phyloP scores from a whole-genome alignment of 371 early-diverging fungal genomes.

The Homolaphlyctis polyrhiza region DNA sequence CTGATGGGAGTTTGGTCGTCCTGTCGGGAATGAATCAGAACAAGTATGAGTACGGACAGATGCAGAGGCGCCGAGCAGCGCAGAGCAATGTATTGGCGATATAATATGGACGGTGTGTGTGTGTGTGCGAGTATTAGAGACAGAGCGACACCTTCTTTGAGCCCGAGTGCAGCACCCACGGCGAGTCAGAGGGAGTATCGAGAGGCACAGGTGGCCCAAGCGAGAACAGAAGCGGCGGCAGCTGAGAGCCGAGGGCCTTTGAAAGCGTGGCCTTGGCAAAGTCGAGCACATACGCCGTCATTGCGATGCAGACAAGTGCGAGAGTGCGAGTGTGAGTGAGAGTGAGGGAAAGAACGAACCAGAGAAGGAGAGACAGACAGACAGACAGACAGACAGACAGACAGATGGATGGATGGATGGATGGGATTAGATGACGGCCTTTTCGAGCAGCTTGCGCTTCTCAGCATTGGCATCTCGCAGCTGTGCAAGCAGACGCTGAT shows the following conservation, averaged over 20 bases:
- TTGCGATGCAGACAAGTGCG: not conserved
- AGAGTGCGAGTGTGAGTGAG: too few relatives aligned
- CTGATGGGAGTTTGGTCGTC: slow-evolving; percentile 50
- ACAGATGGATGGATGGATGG: not conserved
- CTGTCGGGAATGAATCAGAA: not conserved
- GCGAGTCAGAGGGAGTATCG: slow-evolving; percentile 43
- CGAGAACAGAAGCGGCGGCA: slow-evolving; percentile 66
- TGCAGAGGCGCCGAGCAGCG: not conserved
- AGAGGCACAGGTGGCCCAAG: slow-evolving; percentile 64
- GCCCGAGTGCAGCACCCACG: slow-evolving; percentile 79
- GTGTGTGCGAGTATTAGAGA: too few relatives aligned
- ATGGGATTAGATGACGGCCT: too few relatives aligned
- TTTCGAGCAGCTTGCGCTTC: too few relatives aligned
- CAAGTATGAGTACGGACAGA: not conserved
- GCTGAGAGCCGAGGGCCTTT: slow-evolving; percentile 62
- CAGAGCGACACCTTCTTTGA: slow-evolving; percentile 56
- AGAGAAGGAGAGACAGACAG: too few relatives aligned
- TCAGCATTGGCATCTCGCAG: too few relatives aligned
- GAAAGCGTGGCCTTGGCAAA: slow-evolving; percentile 61
- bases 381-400: not conserved
- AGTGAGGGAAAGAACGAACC: too few relatives aligned
- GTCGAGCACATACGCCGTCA: slow-evolving; percentile 16
- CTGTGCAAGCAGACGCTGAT: too few relatives aligned
- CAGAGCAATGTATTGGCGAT: not conserved
- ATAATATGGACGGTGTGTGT: too few relatives aligned